Evolutionary conservation across 148 eudicot species (phyloP).

Genomic region (Camellia sinensis): DNA sequence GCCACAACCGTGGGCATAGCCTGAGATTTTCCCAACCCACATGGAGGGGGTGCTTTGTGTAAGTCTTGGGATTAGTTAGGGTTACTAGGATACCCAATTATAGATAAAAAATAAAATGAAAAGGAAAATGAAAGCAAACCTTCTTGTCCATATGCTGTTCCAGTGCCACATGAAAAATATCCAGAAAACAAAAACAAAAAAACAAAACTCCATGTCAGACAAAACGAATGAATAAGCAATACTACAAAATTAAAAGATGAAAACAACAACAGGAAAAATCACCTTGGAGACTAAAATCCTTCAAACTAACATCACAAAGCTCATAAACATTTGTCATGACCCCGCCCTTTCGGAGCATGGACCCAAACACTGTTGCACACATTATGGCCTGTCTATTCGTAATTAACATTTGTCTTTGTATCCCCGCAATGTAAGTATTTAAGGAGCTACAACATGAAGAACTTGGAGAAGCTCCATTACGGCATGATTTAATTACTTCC

Average conservation of each 20-base stretch:
- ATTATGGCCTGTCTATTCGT: conserved; percentile 93
- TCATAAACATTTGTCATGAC: conserved; percentile 82
- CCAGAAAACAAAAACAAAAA: conserved; percentile 13
- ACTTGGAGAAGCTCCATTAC: conserved; percentile 78
- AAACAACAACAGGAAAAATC: neutral
- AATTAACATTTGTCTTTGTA: conserved; percentile 83
- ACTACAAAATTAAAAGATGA: neutral
- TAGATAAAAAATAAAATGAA: too few relatives aligned
- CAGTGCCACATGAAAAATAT: conserved; percentile 26
- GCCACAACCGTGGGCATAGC: too few relatives aligned
- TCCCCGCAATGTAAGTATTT: conserved; percentile 62
- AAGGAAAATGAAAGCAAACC: conserved; percentile 30
- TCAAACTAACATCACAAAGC: conserved; percentile 92
- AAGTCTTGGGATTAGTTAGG: too few relatives aligned
- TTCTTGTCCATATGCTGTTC: conserved; percentile 76
- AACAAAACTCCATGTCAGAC: conserved; percentile 28
- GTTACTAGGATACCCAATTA: too few relatives aligned
- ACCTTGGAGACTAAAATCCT: conserved; percentile 96
- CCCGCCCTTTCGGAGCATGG: conserved; percentile 75
- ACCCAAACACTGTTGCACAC: conserved; percentile 79
- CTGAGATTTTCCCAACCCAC: too few relatives aligned
- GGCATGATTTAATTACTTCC: conserved; percentile 80
- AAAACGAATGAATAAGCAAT: conserved; percentile 8
- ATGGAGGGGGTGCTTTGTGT: too few relatives aligned
- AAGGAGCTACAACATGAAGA: conserved; percentile 89